Evolutionary conservation across 2,329 filamentous ascomycete species (phyloP).

Genomic region (Calonectria multiphialidica): DNA sequence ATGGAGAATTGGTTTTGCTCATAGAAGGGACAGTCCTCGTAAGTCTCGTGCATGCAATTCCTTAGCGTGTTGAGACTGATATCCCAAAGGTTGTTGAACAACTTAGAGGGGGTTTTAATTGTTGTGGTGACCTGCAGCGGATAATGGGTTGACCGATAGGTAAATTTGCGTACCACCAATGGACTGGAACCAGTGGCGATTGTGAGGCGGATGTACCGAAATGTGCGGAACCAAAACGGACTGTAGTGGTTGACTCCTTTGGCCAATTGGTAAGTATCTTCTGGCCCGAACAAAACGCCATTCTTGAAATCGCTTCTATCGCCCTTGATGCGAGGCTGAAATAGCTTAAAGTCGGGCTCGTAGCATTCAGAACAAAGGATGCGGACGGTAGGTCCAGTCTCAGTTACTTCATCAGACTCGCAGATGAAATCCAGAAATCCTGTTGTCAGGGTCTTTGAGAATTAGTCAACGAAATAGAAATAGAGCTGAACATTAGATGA

Average conservation of each 20-base stretch:
- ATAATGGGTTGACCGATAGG: slow-evolving; percentile 16
- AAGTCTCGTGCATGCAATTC: slow-evolving; percentile 23
- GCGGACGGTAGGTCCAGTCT: neutral
- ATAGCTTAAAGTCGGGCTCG: slow-evolving; percentile 8
- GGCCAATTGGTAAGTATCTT: neutral
- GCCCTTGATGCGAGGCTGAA: slow-evolving; percentile 10
- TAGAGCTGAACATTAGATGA: neutral
- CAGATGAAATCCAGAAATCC: slow-evolving; percentile 14
- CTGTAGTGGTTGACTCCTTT: slow-evolving; percentile 16
- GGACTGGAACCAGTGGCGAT: neutral
- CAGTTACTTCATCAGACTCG: neutral
- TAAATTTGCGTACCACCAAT: neutral
- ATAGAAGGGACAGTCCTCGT: slow-evolving; percentile 21
- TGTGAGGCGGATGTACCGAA: slow-evolving; percentile 12
- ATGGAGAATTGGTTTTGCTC: slow-evolving; percentile 24
- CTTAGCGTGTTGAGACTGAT: slow-evolving; percentile 19
- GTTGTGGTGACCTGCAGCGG: slow-evolving; percentile 2
- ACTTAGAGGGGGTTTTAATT: slow-evolving; percentile 3
- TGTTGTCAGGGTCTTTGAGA: neutral
- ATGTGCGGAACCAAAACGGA: slow-evolving; percentile 22
- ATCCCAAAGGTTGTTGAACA: slow-evolving; percentile 12
- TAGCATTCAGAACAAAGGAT: slow-evolving; percentile 17
- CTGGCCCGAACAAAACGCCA: slow-evolving; percentile 7
- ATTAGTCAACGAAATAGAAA: neutral
- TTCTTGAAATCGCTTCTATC: slow-evolving; percentile 9